Conservation (phyloP, 352 stramenopile species). For the Phytopythium mirpurense region DNA sequence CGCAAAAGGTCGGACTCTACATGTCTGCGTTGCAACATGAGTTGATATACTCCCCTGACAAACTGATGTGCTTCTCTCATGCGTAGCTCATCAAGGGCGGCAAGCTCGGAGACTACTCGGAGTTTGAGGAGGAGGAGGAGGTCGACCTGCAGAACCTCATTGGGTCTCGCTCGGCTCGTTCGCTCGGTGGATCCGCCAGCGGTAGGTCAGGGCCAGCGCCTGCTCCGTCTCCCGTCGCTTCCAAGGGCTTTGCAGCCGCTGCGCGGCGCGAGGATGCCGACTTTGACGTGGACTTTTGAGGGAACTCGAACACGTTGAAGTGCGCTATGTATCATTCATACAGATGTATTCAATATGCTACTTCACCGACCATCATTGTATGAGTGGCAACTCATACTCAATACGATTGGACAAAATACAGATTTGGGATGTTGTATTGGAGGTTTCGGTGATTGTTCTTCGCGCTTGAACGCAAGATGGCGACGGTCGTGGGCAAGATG, state of each 20-base stretch:
- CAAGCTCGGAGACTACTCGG: conserved; percentile 72
- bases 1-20: conserved; percentile 40
- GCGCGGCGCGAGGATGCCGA: conserved; percentile 26
- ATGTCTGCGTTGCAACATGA: not conserved
- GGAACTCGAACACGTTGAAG: not conserved
- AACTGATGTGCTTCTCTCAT: not conserved
- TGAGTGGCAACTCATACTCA: not conserved
- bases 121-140: conserved; percentile 79
- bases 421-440: not conserved
- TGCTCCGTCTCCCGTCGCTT: not conserved
- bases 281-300: conserved; percentile 60
- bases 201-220: not conserved
- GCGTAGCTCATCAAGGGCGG: conserved; percentile 57
- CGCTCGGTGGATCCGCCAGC: not conserved
- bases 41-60: not conserved
- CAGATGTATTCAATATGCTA: not conserved
- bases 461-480: not conserved
- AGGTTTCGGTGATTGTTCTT: not conserved
- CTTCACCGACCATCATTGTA: not conserved
- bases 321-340: too few relatives aligned
- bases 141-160: conserved; percentile 76
- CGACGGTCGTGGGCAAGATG: conserved; percentile 39
- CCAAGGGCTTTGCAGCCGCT: not conserved
- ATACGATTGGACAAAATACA: not conserved
- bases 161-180: conserved; percentile 13